These are phyloP conservation scores for Sanghuangporus weigelae DNA, from an alignment of 1,284 basidiomycete species.

Conservation along the genomic window DNA sequence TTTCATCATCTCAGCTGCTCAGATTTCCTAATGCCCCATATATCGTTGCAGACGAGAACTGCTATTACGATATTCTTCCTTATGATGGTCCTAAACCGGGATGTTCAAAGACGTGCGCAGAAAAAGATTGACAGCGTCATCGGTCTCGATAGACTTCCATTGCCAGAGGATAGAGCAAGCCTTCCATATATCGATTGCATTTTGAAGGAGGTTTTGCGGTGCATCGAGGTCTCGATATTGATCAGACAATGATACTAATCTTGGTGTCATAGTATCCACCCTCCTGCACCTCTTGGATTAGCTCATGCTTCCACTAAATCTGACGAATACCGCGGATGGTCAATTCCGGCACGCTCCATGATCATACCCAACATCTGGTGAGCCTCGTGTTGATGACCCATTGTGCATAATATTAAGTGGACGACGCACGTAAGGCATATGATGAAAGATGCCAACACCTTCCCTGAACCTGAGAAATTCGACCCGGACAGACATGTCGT, in stretches of 20 bases:
- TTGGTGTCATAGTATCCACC: neutral
- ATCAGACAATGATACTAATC: neutral
- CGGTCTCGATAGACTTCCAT: constrained; percentile 22
- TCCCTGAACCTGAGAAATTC: constrained; percentile 10
- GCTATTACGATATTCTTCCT: constrained; percentile 6
- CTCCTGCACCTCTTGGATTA: neutral
- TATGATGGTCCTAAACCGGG: constrained; percentile 4
- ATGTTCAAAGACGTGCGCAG: constrained; percentile 10
- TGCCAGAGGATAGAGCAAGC: constrained; percentile 21
- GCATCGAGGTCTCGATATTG: neutral
- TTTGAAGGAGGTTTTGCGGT: constrained; percentile 28
- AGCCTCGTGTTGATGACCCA: neutral
- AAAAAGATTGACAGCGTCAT: constrained; percentile 8
- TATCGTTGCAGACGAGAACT: neutral
- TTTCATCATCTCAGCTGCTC: neutral
- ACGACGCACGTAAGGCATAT: constrained; percentile 7
- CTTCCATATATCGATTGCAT: constrained; percentile 28
- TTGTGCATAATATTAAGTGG: neutral
- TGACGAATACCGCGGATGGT: constrained; percentile 1
- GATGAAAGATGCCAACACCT: constrained; percentile 12
- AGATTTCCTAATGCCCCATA: neutral
- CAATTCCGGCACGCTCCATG: constrained; percentile 2
- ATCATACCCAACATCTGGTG: constrained; percentile 5
- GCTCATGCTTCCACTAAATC: neutral
- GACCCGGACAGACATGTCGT: neutral